Base-by-base conservation (phyloP, 495 filamentous ascomycete species). In the Aspergillus asperescens region DNA sequence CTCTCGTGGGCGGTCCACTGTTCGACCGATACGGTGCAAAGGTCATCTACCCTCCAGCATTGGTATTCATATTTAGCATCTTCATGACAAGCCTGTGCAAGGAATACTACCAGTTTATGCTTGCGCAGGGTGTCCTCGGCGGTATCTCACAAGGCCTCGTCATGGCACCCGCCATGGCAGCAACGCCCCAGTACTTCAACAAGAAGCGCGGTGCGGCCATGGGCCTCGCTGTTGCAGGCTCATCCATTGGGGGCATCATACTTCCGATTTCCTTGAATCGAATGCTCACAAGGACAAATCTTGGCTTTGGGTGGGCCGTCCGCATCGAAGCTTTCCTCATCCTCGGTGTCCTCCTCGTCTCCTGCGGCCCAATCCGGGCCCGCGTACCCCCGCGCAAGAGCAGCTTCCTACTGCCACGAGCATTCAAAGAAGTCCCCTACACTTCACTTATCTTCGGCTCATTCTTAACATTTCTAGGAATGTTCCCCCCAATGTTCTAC, bases 271-370 rank as follows among this genome's bases (percentile, higher is more conserved):
- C 22, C 7, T 18, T 54, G 43, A 50, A 55, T 22, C 53, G 45
- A 31, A 9, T 55, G 22, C 38, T 55, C 39, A 55, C 44, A 1
- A 19, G 31, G 13, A 55, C 12, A 7, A 50, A 54, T 3, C 42
- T 85, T 1, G 73, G 77, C 1, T 87, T 84, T 44, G 80, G 69
- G 12, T 86, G 83, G 84, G 66, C 79, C 0, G 73, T 84, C 3
- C 69, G 83, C 5, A 70, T 84, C 18, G 62, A 79, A 12, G 83
- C 73, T 1, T 85, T 87, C 59, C 59, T 84, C 24, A 69, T 77
- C 15, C 42, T 79, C 2, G 70, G 74, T n/a, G 28, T 81, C 41
- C 48, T 82, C 7, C 34, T 46, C 0, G 64, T 82, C n/a, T 60
- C 74, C 10, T 63, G 64, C 35, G 16, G 75, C 5, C 59, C 69